These are phyloP conservation scores for Aspergillus wentii DNA, from an alignment of 495 filamentous ascomycete genomes.

Conservation along the genomic window DNA sequence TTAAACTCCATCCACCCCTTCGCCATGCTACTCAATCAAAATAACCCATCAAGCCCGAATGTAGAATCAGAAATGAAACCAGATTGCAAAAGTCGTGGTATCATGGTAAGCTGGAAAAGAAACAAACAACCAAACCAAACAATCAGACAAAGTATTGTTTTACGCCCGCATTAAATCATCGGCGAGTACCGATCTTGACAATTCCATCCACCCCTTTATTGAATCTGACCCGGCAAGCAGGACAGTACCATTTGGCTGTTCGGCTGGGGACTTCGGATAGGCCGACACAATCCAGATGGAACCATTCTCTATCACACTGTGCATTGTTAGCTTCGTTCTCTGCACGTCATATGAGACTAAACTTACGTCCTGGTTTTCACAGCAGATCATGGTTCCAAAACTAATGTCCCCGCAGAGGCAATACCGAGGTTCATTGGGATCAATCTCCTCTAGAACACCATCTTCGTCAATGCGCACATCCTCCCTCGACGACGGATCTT, in stretches of 20 bases:
- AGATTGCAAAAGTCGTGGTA: constrained; percentile 1
- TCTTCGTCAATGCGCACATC: constrained; percentile 44
- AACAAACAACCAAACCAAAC: constrained; percentile 3
- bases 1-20: not conserved
- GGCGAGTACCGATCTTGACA: constrained; percentile 27
- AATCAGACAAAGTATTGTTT: not conserved
- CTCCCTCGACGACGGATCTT: constrained; percentile 15
- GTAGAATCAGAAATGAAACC: not conserved
- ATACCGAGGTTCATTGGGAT: constrained; percentile 82
- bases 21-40: not conserved
- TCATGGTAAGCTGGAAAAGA: constrained; percentile 5
- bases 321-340: constrained; percentile 15
- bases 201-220: constrained; percentile 47
- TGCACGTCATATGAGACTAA: constrained; percentile 8
- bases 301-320: constrained; percentile 78
- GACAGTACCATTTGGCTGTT: constrained; percentile 92
- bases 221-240: constrained; percentile 69
- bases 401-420: constrained; percentile 90
- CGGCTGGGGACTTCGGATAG: constrained; percentile 68
- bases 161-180: constrained; percentile 14
- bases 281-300: constrained; percentile 86
- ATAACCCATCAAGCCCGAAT: not conserved
- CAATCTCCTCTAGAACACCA: constrained; percentile 64
- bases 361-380: constrained; percentile 86
- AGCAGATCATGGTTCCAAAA: constrained; percentile 92